Conservation (phyloP, 1,139 yeast species). For the Yamadazyma buinensis region DNA sequence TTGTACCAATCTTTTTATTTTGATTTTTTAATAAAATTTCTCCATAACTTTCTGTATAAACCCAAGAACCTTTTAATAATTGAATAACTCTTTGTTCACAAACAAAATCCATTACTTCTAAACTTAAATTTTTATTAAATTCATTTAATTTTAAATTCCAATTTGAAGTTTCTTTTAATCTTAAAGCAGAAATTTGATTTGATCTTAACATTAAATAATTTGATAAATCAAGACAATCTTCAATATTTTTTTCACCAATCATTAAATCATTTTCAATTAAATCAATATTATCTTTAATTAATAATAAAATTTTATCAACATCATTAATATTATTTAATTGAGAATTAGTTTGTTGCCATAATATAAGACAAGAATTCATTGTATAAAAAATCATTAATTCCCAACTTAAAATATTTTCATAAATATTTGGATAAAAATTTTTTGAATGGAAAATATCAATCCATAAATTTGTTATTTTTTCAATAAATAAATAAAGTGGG, state of each 20-base stretch:
- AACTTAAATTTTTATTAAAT: slow-evolving; percentile 49
- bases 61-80: slow-evolving; percentile 81
- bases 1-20: slow-evolving; percentile 15
- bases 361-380: slow-evolving; percentile 52
- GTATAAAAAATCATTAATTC: slow-evolving; percentile 53
- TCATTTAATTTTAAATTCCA: slow-evolving; percentile 40
- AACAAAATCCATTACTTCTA: slow-evolving; percentile 72
- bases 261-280: slow-evolving; percentile 27
- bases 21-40: slow-evolving; percentile 28
- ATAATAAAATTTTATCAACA: slow-evolving; percentile 44
- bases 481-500: slow-evolving; percentile 38
- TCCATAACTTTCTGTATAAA: slow-evolving; percentile 63
- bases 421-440: slow-evolving; percentile 33
- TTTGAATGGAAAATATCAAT: slow-evolving; percentile 34
- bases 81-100: slow-evolving; percentile 72
- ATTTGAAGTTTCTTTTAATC: slow-evolving; percentile 21
- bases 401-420: slow-evolving; percentile 50
- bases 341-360: slow-evolving; percentile 71
- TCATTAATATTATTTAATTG: slow-evolving; percentile 41
- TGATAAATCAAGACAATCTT: slow-evolving; percentile 44
- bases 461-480: slow-evolving; percentile 37
- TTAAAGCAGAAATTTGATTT: slow-evolving; percentile 48
- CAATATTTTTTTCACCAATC: slow-evolving; percentile 25
- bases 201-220: slow-evolving; percentile 47
- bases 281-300: slow-evolving; percentile 31